phyloP scores from a whole-genome alignment of 2,329 filamentous ascomycete genomes.

The Fusarium pininemorale region DNA sequence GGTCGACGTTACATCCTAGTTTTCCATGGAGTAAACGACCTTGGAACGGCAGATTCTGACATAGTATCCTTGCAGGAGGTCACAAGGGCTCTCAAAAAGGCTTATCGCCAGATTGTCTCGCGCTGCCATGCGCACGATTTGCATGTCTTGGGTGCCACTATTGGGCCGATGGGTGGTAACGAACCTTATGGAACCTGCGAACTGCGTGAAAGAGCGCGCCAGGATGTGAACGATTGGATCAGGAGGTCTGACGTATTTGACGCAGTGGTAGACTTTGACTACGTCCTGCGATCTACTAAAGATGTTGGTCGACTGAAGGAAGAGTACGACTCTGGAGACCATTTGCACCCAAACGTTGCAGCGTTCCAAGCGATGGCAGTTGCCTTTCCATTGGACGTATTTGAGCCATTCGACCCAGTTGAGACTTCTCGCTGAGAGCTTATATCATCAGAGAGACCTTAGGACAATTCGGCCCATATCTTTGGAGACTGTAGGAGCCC shows the following conservation, averaged over 20 bases:
- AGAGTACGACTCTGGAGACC: background rate
- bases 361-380: background rate
- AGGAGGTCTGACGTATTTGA: background rate
- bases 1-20: background rate
- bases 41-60: background rate
- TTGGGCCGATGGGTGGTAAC: background rate
- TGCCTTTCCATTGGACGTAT: background rate
- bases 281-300: background rate
- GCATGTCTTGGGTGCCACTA: background rate
- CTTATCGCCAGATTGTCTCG: background rate
- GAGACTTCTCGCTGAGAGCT: background rate
- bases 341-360: background rate
- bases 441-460: background rate
- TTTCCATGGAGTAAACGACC: background rate
- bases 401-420: background rate
- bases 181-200: background rate
- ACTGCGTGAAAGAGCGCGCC: background rate
- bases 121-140: background rate
- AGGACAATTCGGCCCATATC: background rate
- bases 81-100: background rate
- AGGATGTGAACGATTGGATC: background rate
- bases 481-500: background rate
- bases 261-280: background rate
- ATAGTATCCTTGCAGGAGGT: background rate
- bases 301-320: background rate